A percentile compares a stretch with the other conserved stretches of the same genome.
Conservation (phyloP, 1,284 basidiomycete species). For the Erythrobasidium hasegawianum region DNA sequence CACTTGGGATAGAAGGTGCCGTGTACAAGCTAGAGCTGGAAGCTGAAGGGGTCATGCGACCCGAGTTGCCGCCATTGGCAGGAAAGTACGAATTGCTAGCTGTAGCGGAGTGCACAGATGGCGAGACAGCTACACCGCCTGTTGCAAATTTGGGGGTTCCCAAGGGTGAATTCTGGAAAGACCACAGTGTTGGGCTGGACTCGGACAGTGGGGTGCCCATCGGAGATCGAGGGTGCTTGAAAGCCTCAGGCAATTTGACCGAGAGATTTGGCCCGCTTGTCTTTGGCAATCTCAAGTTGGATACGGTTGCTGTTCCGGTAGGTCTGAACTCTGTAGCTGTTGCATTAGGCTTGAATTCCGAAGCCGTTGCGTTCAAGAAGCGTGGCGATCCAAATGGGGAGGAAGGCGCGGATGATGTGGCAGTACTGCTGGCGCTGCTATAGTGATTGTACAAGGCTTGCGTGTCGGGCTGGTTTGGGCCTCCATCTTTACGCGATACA, state of each 20-base stretch:
- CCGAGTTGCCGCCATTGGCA: background rate
- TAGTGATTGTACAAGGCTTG: slow-evolving; percentile 8
- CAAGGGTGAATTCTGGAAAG: slow-evolving; percentile 30
- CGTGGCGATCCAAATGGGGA: slow-evolving; percentile 40
- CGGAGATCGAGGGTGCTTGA: slow-evolving; percentile 42
- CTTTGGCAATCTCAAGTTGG: background rate
- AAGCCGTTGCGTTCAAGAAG: slow-evolving; percentile 41
- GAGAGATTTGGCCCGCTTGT: background rate
- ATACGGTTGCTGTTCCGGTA: background rate
- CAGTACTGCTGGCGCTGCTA: background rate
- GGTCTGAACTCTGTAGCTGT: slow-evolving; percentile 35
- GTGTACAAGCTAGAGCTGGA: background rate
- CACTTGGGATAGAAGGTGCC: slow-evolving; percentile 23
- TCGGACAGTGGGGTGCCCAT: slow-evolving; percentile 41
- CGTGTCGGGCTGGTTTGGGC: slow-evolving; percentile 18
- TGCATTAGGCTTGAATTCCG: slow-evolving; percentile 40
- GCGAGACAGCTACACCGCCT: slow-evolving; percentile 6
- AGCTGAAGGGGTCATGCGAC: background rate
- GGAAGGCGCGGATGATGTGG: slow-evolving; percentile 26
- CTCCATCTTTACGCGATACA: slow-evolving; percentile 9
- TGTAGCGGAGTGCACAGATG: background rate
- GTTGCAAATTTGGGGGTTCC: slow-evolving; percentile 25
- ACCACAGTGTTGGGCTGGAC: slow-evolving; percentile 17
- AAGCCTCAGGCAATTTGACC: slow-evolving; percentile 31
- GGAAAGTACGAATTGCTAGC: slow-evolving; percentile 18